Evolutionary conservation across 1,139 yeast genomes (phyloP), one percentile per base, ranked within the genome.

Genomic region (Pneumocystis canis): DNA sequence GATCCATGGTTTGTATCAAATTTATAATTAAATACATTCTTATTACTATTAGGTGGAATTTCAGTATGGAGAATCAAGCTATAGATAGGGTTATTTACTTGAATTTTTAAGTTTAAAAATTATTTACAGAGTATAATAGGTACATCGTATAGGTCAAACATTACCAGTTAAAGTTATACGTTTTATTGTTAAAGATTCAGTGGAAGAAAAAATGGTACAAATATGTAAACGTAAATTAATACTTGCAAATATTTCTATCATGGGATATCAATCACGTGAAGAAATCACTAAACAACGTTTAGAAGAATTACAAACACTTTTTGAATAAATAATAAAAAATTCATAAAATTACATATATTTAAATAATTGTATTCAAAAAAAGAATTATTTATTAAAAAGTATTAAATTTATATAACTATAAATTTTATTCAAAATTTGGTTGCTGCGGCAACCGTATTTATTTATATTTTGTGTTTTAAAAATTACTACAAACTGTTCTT

Each of bases 31-130:
- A 28, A 7, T 20, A 11, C 7, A 16, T 41, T 41, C 30, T 47
- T 47, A 47, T 47, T 6, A 25, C 25, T 11, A 47, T 18, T 20
- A 47, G 54, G 95, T 92, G 97, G 97, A 87, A 94, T 32, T 95
- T 89, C 58, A 89, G 96, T 64, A 83, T 88, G 58, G 97, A 92
- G 71, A 89, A 88, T 58, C 97, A 92, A 73, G 97, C 97, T 0
- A 89, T 92, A 68, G 97, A 92, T 73, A 81, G 97, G 70, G 59
- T 57, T n/a, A n/a, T n/a, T 35, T 3, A 30, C 11, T 35, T 25
- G n/a, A 16, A 20, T 5, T 28, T 11, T 11, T 30, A 14, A 20
- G 14, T 28, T 57, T 35, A 3, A 20, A 20, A 47, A 25, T 14
- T 25, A 25, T 16, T 25, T 25, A 25, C 20, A 47, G 11, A 25